phyloP scores from a whole-genome alignment of 345 rosid species.

The Eucalyptus curtisii region DNA sequence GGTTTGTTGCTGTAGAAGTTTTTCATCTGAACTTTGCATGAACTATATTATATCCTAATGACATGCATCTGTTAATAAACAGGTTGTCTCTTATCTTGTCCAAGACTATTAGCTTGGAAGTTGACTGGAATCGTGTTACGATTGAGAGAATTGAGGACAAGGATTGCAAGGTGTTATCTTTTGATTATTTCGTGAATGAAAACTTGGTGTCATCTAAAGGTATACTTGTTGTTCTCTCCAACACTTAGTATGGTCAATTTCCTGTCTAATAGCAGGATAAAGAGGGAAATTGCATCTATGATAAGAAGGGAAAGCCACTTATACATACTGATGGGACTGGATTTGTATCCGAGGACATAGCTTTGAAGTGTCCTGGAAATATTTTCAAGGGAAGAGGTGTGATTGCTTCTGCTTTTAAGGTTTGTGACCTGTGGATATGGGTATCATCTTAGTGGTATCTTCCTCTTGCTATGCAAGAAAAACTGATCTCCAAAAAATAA shows the following conservation, averaged over 20 bases:
- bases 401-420: conserved; percentile 9
- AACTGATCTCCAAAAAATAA: not conserved
- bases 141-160: conserved; percentile 17
- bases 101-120: conserved; percentile 39
- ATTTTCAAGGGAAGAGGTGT: conserved; percentile 17
- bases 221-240: not conserved
- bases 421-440: conserved; percentile 3
- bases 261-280: conserved; percentile 34
- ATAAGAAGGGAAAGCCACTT: conserved; percentile 16
- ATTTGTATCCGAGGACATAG: conserved; percentile 69
- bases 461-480: not conserved
- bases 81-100: conserved; percentile 70
- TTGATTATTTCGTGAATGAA: not conserved
- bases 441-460: not conserved
- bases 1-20: conserved; percentile 21
- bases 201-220: not conserved
- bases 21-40: not conserved
- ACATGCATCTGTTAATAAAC: conserved; percentile 6
- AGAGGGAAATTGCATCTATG: conserved; percentile 12
- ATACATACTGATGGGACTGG: conserved; percentile 90
- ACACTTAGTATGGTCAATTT: not conserved
- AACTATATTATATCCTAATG: not conserved
- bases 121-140: conserved; percentile 18
- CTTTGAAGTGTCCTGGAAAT: conserved; percentile 42
- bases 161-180: conserved; percentile 35